Evolutionary conservation across 1,139 yeast genomes (phyloP).

Genomic region (Nakaseomyces uthaithaninus): DNA sequence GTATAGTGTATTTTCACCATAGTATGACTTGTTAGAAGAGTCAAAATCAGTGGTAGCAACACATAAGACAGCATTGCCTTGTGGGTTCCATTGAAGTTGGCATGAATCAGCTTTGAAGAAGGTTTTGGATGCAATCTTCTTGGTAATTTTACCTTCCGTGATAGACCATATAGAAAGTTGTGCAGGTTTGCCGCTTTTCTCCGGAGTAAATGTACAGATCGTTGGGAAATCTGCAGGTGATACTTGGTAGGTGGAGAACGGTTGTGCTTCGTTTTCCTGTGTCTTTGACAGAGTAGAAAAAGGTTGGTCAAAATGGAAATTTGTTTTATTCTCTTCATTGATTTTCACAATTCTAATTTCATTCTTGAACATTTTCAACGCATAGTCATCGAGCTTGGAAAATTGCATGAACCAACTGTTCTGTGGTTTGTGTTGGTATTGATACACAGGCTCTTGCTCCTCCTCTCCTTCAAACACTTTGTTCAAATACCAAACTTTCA

Average conservation of each 20-base stretch:
- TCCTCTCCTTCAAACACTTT: conserved; percentile 22
- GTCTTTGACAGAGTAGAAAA: conserved; percentile 46
- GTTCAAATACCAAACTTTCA: conserved; percentile 58
- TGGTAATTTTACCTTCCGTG: conserved; percentile 55
- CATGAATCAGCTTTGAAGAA: conserved; percentile 96
- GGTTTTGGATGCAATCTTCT: conserved; percentile 77
- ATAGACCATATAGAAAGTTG: conserved; percentile 70
- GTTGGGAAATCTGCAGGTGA: conserved; percentile 90
- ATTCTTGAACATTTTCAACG: conserved; percentile 25
- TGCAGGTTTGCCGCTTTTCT: conserved; percentile 78
- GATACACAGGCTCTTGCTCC: conserved; percentile 43
- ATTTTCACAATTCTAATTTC: conserved; percentile 47
- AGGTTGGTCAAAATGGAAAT: conserved; percentile 47
- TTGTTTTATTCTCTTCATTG: conserved; percentile 33
- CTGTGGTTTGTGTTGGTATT: conserved; percentile 76
- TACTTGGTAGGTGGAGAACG: conserved; percentile 50
- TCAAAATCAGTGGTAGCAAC: conserved; percentile 95
- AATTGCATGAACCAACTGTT: conserved; percentile 57
- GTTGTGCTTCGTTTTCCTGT: conserved; percentile 47
- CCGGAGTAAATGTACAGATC: conserved; percentile 88
- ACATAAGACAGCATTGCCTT: conserved; percentile 91
- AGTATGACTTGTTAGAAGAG: conserved; percentile 85
- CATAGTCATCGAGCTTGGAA: conserved; percentile 31
- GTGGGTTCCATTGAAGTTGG: conserved; percentile 82
- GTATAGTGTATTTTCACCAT: conserved; percentile 92